Base-by-base conservation (phyloP, 2,329 filamentous ascomycete genomes). In the Tolypocladium ophioglossoides region DNA sequence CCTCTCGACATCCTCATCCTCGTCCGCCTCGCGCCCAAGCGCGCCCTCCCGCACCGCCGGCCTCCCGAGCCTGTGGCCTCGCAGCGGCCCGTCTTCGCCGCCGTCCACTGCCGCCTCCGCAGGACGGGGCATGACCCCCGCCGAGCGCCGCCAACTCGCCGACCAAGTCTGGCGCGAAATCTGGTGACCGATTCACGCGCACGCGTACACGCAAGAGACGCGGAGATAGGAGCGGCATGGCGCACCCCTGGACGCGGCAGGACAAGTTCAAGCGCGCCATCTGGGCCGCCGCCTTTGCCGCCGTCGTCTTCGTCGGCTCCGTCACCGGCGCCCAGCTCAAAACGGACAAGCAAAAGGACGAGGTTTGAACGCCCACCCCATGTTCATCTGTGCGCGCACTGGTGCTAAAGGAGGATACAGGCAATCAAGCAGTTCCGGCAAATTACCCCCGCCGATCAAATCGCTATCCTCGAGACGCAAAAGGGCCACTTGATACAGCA, bases 271-370 rank as follows among this genome's bases (percentile, higher is more conserved):
- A 63, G 55, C 59, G 66, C 47, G 69, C 66, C 54, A 55, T 71
- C 53, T 66, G 66, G 64, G 76, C 76, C n/a, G 69, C 64, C 37
- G 75, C 74, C 37, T 71, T 77, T 57, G 72, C 70, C 3, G 74
- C 74, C 56, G 70, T 77, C 54, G 70, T 76, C 56, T 67, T 73
- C 55, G 74, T 76, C 35, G 75, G 76, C 55, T 64, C 72, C 47
- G 68, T 75, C 49, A 78, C 77, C 54, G 77, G 77, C 52, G 77
- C 76, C 8, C 72, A 74, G 48, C 62, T 79, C 48, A 78, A 78
- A 65, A 70, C 71, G 50, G 73, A 77, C 56, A 68, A 72, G 55
- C 74, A 79, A 57, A 76, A 71, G 59, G 65, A 69, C 57, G 64
- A 74, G 61, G 75, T 77, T 55, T 4, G 44, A 7, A 32, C 4